Evolutionary conservation across 202 grass and related monocot genomes (phyloP), one percentile per base, ranked within the genome.

Genomic region (Elaeis oleifera): DNA sequence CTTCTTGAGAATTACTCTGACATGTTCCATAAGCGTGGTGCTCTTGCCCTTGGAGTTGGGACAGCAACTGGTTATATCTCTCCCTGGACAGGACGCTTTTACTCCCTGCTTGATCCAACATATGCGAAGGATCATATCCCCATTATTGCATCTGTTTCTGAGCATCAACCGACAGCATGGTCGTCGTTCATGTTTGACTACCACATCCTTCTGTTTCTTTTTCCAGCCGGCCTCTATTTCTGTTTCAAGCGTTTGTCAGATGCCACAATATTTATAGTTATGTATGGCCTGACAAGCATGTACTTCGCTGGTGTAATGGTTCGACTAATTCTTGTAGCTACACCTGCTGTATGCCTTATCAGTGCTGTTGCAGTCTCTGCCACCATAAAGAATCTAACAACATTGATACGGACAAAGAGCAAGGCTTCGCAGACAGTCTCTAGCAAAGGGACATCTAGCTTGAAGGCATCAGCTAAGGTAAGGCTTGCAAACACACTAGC

Each of bases 101-200:
- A 99, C 67, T 99, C 94, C 26, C 77, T 99, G 61, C 94, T 99
- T 72, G 94, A 99, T 63, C 94, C 94, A 20, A 99, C 94, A n/a
- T 99, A 99, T 60, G 94, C 94, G 3, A 99, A 99, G 54, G 94
- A 99, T 69, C 94, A 99, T 77, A 99, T 99, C 79, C 94, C 94
- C 0, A 99, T 99, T 56, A 99, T 99, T 5, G 88, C 94, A 0
- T 99, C 94, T 72, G 94, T 99, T 64, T 99, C 94, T 44, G 94
- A 99, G 80, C 94, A 99, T 85, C 94, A 99, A 71, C 94, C 94
- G 15, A 99, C 94, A 72, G 94, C 94, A 55, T 94, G 94, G 88
- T 99, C 94, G 21, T 99, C 94, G 23, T 99, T 99, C 75, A 99
- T 99, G 94, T 99, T 99, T 75, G 94, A 99, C 69, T 99, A 94